Percentiles rank a stretch among this genome's conserved stretches.
Conservation (phyloP, 2,329 filamentous ascomycete species). For the Pseudogymnoascus pannorum region DNA sequence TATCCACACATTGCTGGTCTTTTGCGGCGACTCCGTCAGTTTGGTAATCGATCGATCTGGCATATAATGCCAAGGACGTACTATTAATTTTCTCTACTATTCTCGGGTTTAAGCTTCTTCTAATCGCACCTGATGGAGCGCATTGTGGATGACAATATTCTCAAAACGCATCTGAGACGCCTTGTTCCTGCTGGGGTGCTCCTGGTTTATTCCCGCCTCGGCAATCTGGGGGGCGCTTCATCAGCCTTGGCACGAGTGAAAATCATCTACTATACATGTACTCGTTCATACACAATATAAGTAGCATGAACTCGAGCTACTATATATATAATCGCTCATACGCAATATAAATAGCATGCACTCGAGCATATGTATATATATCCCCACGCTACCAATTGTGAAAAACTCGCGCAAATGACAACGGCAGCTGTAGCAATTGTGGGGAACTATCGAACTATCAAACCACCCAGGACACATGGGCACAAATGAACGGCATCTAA, state of each 20-base stretch:
- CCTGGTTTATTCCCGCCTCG: neutral
- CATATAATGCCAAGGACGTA: neutral
- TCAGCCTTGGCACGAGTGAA: neutral
- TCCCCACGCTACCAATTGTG: neutral
- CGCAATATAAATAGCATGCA: neutral
- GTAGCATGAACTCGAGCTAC: neutral
- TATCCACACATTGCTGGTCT: neutral
- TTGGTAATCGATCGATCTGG: neutral
- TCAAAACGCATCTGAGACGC: neutral
- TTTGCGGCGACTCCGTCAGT: neutral
- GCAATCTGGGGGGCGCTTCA: neutral
- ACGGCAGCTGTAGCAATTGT: neutral
- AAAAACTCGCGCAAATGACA: neutral
- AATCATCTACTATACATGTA: neutral
- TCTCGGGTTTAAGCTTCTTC: neutral
- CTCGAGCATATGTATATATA: neutral
- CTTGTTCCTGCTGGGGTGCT: neutral
- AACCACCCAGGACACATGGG: too few relatives aligned
- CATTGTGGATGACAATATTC: neutral
- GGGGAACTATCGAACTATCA: neutral
- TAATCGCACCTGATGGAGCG: neutral
- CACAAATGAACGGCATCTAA: neutral
- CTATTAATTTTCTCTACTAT: neutral
- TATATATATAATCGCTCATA: neutral
- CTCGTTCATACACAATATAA: neutral